phyloP scores from a whole-genome alignment of 2,329 filamentous ascomycete genomes.

The Microcera coccophila region DNA sequence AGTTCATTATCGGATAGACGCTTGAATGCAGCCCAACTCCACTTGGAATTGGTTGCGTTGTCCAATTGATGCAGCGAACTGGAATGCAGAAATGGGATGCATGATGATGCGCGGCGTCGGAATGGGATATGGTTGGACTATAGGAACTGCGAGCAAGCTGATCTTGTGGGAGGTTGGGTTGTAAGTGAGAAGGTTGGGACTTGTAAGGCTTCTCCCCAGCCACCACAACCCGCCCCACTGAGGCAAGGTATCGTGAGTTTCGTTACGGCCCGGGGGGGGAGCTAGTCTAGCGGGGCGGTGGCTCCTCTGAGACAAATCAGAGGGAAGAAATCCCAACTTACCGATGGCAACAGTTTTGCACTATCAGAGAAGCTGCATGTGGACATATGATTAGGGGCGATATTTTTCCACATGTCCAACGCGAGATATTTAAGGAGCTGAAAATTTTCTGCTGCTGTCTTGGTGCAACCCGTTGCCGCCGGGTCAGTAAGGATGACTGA shows the following conservation, averaged over 20 bases:
- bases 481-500: too few species aligned
- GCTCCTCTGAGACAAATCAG: background rate
- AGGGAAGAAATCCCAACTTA: too few species aligned
- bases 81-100: conserved; percentile 30
- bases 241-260: conserved; percentile 4
- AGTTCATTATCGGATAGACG: conserved; percentile 34
- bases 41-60: conserved; percentile 27
- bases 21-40: conserved; percentile 25
- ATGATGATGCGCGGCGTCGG: conserved; percentile 26
- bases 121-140: conserved; percentile 34
- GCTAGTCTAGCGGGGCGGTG: too few species aligned
- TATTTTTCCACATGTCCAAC: too few species aligned
- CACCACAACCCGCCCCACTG: conserved; percentile 24
- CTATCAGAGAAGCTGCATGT: too few species aligned
- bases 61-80: conserved; percentile 34
- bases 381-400: too few species aligned
- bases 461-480: too few species aligned
- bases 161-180: conserved; percentile 27
- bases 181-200: conserved; percentile 11
- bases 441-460: too few species aligned
- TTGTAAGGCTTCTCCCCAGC: conserved; percentile 24
- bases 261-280: conserved; percentile 4
- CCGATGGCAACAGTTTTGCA: too few species aligned
- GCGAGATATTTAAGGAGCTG: too few species aligned
- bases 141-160: background rate